Evolutionary conservation across 2,329 filamentous ascomycete genomes (phyloP), one percentile per base, ranked within the genome.

Genomic region (Ascocoryne sarcoides): DNA sequence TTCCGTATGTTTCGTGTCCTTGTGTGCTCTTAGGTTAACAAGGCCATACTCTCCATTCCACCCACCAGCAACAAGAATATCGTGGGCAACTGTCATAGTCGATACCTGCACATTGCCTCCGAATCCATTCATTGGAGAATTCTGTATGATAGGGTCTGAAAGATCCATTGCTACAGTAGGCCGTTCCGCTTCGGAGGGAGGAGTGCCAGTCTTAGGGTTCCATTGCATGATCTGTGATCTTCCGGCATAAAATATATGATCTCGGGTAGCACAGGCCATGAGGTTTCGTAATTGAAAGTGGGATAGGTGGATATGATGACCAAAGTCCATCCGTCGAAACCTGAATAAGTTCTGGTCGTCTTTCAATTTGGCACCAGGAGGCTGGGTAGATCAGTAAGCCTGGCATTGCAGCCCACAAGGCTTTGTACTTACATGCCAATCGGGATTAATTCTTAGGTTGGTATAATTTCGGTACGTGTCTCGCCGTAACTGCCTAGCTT

Each of bases 271-370:
- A 51, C 70, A 71, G 2, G 73, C 74, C 15, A 83, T 60, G 12
- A 80, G 64, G 50, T 79, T 79, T 32, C 79, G 73, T 10, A 82
- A 64, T 54, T 83, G 79, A 45, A 82, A 82, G 59, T 83, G 79
- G n/a, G 74, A 65, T 14, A 82, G 59, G 45, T 69, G 64, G 17
- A 76, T 63, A 37, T 76, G 65, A 15, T 64, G 65, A 33, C 68
- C 65, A 31, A 80, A 64, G 45, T 73, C 65, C 67, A 78, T 77
- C 29, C 63, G 66, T 30, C 66, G 67, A 53, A 80, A 82, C 37
- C 68, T 66, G 53, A 79, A 79, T 54, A 71, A 79, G 36, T 57
- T 52, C 23, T 61, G 54, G 12, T 49, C 37, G 33, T 61, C 49
- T 2, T 16, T 14, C 37, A 53, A 36, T 19, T 32, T 44, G 8